A percentile compares a stretch with the other conserved stretches of the same genome.
These are phyloP conservation scores for Melampsora larici-populina DNA, from an alignment of 1,284 basidiomycete genomes.

Conservation along the genomic window DNA sequence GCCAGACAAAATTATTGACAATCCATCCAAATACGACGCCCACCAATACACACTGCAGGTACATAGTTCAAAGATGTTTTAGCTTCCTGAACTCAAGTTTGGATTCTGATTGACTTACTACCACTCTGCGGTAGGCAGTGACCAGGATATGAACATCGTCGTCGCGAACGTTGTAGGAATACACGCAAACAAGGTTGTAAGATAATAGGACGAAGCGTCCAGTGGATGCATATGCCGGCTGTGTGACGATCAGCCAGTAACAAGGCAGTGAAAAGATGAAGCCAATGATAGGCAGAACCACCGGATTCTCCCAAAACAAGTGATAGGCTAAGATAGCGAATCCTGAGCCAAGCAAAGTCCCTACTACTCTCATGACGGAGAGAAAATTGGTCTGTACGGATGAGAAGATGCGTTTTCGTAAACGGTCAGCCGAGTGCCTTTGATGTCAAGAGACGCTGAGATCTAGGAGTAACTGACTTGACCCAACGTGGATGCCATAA, in stretches of 20 bases:
- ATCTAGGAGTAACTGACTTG: constrained; percentile 16
- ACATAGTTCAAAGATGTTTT: too few relatives aligned
- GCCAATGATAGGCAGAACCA: constrained; percentile 20
- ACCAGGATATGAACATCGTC: constrained; percentile 18
- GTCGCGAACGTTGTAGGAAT: constrained; percentile 60
- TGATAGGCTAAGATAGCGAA: constrained; percentile 21
- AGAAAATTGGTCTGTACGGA: constrained; percentile 34
- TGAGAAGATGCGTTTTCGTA: not conserved
- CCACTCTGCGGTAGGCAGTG: constrained; percentile 29
- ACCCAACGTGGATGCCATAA: constrained; percentile 36
- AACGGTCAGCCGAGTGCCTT: not conserved
- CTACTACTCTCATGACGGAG: constrained; percentile 18
- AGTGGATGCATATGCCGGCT: constrained; percentile 63
- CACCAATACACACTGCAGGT: constrained; percentile 32
- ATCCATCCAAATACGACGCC: constrained; percentile 36
- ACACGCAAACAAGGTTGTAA: constrained; percentile 86
- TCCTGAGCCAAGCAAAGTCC: constrained; percentile 21
- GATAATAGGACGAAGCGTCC: constrained; percentile 80
- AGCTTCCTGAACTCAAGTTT: too few relatives aligned
- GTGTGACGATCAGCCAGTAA: constrained; percentile 29
- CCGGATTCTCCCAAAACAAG: constrained; percentile 23
- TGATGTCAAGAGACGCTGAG: not conserved
- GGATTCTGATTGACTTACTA: constrained; percentile 9
- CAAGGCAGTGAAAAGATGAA: constrained; percentile 30
- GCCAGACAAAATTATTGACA: constrained; percentile 41